Evolutionary conservation across 1,284 basidiomycete species (phyloP).

Genomic region (Heterobasidion parviporum): DNA sequence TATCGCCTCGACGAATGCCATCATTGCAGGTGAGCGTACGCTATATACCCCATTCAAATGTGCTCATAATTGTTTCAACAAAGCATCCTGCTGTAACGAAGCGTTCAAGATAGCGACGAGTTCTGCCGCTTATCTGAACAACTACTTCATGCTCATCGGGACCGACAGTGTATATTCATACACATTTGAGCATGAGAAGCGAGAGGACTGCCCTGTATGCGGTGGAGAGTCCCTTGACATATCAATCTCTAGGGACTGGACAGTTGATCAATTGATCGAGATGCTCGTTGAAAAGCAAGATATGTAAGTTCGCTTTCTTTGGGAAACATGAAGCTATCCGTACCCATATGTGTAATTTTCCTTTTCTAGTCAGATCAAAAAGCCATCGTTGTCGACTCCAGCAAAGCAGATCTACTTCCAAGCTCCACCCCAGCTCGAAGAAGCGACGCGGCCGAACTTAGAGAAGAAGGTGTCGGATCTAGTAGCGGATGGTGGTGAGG

Average conservation of each 20-base stretch:
- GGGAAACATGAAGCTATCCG: constrained; percentile 1
- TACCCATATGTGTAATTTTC: not conserved
- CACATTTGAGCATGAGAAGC: constrained; percentile 93
- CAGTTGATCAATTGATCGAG: constrained; percentile 81
- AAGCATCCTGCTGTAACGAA: constrained; percentile 97
- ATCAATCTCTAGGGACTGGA: constrained; percentile 60
- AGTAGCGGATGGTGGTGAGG: constrained; percentile 64
- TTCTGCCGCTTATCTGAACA: constrained; percentile 90
- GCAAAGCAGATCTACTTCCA: constrained; percentile 83
- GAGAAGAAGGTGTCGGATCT: constrained; percentile 81
- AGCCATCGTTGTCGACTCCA: constrained; percentile 72
- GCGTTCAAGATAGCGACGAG: constrained; percentile 98
- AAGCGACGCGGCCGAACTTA: constrained; percentile 83
- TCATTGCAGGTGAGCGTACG: constrained; percentile 70
- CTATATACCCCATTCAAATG: not conserved
- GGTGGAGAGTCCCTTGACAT: constrained; percentile 83
- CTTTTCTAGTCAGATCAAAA: constrained; percentile 81
- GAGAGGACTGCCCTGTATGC: constrained; percentile 94
- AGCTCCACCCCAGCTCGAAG: constrained; percentile 84
- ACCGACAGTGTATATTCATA: constrained; percentile 97
- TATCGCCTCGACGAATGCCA: constrained; percentile 93
- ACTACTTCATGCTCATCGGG: constrained; percentile 97
- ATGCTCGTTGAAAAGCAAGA: constrained; percentile 79
- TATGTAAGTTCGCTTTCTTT: constrained; percentile 49
- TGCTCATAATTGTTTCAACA: not conserved